phyloP scores from a whole-genome alignment of 768 basidiomycete genomes.

The Calvatia gigantea region DNA sequence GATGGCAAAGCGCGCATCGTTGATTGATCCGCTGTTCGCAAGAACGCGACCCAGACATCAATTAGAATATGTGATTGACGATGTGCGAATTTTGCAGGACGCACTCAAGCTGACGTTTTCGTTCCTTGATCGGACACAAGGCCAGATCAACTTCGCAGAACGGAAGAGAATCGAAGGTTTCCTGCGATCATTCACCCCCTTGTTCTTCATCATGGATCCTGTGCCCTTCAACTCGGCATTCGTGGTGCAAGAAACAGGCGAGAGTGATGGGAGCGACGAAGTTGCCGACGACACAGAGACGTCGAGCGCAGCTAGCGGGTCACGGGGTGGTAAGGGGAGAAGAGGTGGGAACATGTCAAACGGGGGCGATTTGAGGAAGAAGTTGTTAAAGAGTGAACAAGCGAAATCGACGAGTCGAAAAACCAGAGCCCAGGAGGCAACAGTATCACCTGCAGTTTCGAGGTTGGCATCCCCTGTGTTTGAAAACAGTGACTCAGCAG shows the following conservation, averaged over 20 bases:
- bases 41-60: slow-evolving; percentile 73
- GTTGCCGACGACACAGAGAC: slow-evolving; percentile 38
- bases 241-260: slow-evolving; percentile 49
- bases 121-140: slow-evolving; percentile 85
- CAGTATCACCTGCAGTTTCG: slow-evolving; percentile 52
- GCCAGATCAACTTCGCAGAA: slow-evolving; percentile 67
- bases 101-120: slow-evolving; percentile 85
- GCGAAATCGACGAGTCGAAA: slow-evolving; percentile 65
- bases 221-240: slow-evolving; percentile 70
- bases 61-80: slow-evolving; percentile 72
- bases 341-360: slow-evolving; percentile 17
- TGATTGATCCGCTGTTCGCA: slow-evolving; percentile 52
- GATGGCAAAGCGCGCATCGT: slow-evolving; percentile 65
- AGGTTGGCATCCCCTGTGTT: slow-evolving; percentile 60
- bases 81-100: slow-evolving; percentile 79
- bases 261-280: slow-evolving; percentile 56
- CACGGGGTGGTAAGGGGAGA: slow-evolving; percentile 9
- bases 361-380: slow-evolving; percentile 73
- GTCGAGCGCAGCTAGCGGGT: slow-evolving; percentile 25
- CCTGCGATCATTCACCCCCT: slow-evolving; percentile 69
- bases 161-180: slow-evolving; percentile 81
- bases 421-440: slow-evolving; percentile 49
- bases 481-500: slow-evolving; percentile 38
- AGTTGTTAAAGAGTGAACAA: slow-evolving; percentile 77
- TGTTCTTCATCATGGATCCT: slow-evolving; percentile 75